Conservation (phyloP, 169 alveolate genomes). For the Cystoisospora suis region DNA sequence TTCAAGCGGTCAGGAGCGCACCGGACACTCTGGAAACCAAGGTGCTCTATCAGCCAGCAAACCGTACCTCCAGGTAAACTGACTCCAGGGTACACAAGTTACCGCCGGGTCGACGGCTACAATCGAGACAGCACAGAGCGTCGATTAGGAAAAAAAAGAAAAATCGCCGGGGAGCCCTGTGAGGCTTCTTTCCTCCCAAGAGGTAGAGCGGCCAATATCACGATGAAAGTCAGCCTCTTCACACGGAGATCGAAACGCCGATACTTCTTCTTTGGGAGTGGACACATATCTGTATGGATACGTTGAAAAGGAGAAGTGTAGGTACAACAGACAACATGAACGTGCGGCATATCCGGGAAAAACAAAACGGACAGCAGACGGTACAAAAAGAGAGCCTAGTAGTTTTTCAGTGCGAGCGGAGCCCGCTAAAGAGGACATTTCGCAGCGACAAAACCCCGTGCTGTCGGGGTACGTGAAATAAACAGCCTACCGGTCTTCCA, state of each 20-base stretch:
- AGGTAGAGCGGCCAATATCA: too few species aligned
- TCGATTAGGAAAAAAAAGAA: too few species aligned
- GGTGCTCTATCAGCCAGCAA: constrained; percentile 84
- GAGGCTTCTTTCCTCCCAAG: too few species aligned
- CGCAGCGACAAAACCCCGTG: background rate
- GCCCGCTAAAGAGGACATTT: background rate
- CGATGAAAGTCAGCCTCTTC: too few species aligned
- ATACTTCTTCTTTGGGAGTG: too few species aligned
- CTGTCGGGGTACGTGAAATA: background rate
- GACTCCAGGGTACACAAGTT: constrained; percentile 84
- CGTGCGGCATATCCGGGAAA: background rate
- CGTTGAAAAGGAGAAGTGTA: too few species aligned
- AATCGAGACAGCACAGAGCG: too few species aligned
- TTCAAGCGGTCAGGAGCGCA: constrained; percentile 69
- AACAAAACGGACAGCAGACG: background rate
- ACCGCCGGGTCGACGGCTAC: too few species aligned
- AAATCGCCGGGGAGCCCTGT: too few species aligned
- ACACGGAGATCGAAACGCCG: too few species aligned
- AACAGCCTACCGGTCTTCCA: constrained; percentile 78
- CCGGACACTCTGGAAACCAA: constrained; percentile 69
- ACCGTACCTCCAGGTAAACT: constrained; percentile 90
- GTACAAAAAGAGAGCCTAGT: background rate
- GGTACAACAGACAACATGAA: background rate
- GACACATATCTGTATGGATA: too few species aligned
- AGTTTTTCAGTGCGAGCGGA: background rate